Conservation (phyloP, 805 yeast genomes). For the Hanseniaspora guilliermondii region DNA sequence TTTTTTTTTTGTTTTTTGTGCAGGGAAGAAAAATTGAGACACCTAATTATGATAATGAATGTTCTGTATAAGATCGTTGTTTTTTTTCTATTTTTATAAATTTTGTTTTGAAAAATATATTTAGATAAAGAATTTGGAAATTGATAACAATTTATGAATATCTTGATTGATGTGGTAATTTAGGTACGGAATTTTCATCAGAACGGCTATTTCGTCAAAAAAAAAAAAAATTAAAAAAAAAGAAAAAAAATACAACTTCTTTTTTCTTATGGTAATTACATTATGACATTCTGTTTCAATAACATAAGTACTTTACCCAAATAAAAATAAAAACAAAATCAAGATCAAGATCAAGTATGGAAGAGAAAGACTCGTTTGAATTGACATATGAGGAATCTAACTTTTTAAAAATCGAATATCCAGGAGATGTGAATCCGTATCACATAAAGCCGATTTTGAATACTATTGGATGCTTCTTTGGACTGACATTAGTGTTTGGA, state of each 20-base stretch:
- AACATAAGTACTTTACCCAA: too few species aligned
- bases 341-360: not conserved
- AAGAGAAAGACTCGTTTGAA: not conserved
- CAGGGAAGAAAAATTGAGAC: too few species aligned
- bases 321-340: not conserved
- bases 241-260: not conserved
- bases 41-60: too few species aligned
- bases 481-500: constrained; percentile 43
- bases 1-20: too few species aligned
- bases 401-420: not conserved
- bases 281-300: too few species aligned
- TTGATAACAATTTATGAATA: too few species aligned
- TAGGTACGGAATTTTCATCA: not conserved
- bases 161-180: too few species aligned
- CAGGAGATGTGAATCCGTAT: constrained; percentile 8
- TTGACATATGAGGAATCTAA: not conserved
- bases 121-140: too few species aligned
- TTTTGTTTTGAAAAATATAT: too few species aligned
- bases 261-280: too few species aligned
- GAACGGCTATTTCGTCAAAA: not conserved
- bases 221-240: not conserved
- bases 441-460: not conserved
- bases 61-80: too few species aligned
- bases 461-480: constrained; percentile 32
- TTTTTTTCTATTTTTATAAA: too few species aligned